phyloP scores from a whole-genome alignment of 108 stramenopile genomes.

The Cylindrotheca fusiformis region DNA sequence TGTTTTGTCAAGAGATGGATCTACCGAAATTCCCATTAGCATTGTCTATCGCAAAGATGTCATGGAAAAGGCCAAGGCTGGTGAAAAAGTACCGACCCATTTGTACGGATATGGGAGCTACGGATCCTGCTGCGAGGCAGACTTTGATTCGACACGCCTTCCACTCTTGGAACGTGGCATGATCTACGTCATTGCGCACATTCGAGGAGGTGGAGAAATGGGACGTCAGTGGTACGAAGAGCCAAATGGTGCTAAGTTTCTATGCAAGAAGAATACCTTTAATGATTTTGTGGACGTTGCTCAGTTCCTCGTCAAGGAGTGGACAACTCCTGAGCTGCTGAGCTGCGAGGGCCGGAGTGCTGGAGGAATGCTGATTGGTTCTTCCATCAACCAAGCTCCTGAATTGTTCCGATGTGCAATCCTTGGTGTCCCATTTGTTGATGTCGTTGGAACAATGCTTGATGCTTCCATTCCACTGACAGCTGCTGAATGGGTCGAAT shows the following conservation, averaged over 20 bases:
- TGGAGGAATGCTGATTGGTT: conserved; percentile 70
- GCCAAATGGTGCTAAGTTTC: conserved; percentile 88
- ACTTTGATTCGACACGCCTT: conserved; percentile 53
- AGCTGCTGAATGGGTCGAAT: conserved; percentile 79
- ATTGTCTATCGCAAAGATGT: conserved; percentile 83
- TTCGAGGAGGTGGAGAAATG: conserved; percentile 96
- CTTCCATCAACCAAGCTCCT: conserved; percentile 71
- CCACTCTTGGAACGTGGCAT: conserved; percentile 85
- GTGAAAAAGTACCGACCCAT: conserved; percentile 57
- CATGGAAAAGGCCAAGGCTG: conserved; percentile 42
- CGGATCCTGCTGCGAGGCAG: conserved; percentile 88
- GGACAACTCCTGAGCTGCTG: conserved; percentile 41
- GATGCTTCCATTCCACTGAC: conserved; percentile 90
- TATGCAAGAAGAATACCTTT: conserved; percentile 95
- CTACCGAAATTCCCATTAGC: conserved; percentile 77
- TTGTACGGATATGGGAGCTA: conserved; percentile 94
- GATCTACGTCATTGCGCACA: conserved; percentile 89
- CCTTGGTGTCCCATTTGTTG: conserved; percentile 95
- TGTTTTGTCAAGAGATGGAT: conserved; percentile 78
- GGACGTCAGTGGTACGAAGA: conserved; percentile 96
- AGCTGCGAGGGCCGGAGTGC: conserved; percentile 70
- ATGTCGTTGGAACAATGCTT: conserved; percentile 76
- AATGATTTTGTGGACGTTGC: conserved; percentile 90
- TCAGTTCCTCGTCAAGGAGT: conserved; percentile 38
- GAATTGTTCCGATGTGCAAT: conserved; percentile 84